Evolutionary conservation across 306 rosid genomes (phyloP).

Genomic region (Acmispon strigosus): DNA sequence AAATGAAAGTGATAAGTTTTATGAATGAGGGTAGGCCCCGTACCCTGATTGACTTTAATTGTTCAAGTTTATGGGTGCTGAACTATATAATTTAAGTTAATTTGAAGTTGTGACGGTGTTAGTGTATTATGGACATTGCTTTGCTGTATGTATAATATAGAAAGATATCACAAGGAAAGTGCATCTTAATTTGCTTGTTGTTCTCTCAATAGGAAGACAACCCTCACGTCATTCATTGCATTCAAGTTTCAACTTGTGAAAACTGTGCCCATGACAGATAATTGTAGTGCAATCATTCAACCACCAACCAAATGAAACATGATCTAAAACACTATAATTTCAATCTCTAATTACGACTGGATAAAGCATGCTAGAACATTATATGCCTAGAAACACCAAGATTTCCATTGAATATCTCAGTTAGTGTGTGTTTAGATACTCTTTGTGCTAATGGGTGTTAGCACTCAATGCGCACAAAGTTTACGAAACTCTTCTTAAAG

Average conservation of each 20-base stretch:
- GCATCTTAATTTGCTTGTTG: conserved; percentile 10
- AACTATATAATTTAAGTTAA: not conserved
- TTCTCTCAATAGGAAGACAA: not conserved
- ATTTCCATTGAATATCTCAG: no score
- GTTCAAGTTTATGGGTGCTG: not conserved
- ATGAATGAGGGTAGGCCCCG: no score
- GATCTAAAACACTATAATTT: not conserved
- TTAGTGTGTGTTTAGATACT: no score
- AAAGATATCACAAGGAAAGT: conserved; percentile 12
- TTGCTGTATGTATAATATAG: conserved; percentile 8
- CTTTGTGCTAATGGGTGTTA: no score
- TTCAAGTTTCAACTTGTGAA: not conserved
- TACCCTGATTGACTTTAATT: no score
- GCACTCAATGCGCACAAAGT: no score
- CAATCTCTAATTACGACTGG: no score
- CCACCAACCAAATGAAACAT: not conserved
- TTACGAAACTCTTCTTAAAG: no score
- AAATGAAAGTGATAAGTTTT: conserved; percentile 8
- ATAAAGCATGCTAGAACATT: no score
- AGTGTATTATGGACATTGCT: conserved; percentile 8
- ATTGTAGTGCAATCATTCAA: conserved; percentile 18
- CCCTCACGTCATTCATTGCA: conserved; percentile 16
- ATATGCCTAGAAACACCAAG: no score
- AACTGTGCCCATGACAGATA: conserved; percentile 18
- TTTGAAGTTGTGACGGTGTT: conserved; percentile 11